Percentiles rank a stretch among this genome's conserved stretches.
Evolutionary conservation across 2,329 filamentous ascomycete species (phyloP).

Genomic region (Microthyrium microscopicum): DNA sequence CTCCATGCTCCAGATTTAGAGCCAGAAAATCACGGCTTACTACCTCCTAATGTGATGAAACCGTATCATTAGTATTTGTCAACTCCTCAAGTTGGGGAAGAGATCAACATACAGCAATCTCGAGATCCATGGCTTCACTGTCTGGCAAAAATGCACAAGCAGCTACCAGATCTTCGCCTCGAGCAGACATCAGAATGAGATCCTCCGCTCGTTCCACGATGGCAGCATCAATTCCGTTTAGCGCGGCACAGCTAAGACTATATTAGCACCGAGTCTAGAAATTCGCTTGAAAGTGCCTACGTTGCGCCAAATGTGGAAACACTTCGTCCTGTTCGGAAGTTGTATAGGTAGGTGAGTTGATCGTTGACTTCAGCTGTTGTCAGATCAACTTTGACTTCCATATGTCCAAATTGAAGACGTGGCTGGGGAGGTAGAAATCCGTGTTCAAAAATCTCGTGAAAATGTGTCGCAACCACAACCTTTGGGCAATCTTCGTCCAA

Average conservation of each 20-base stretch:
- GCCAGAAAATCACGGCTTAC: too few relatives aligned
- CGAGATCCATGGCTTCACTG: slow-evolving; percentile 48
- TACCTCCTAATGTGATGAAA: too few relatives aligned
- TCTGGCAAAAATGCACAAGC: slow-evolving; percentile 52
- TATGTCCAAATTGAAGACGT: slow-evolving; percentile 46
- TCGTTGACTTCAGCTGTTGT: slow-evolving; percentile 36
- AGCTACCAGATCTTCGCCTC: slow-evolving; percentile 59
- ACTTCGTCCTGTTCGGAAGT: slow-evolving; percentile 47
- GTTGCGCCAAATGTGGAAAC: slow-evolving; percentile 69
- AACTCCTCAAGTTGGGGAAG: too few relatives aligned
- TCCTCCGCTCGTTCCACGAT: slow-evolving; percentile 63
- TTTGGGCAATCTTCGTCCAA: slow-evolving; percentile 36
- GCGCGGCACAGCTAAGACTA: slow-evolving; percentile 46
- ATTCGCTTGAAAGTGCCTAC: slow-evolving; percentile 7
- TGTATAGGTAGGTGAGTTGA: slow-evolving; percentile 61
- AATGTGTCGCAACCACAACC: slow-evolving; percentile 46
- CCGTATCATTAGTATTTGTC: too few relatives aligned
- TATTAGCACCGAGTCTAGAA: slow-evolving; percentile 3
- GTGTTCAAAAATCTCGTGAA: slow-evolving; percentile 58
- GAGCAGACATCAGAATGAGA: slow-evolving; percentile 49
- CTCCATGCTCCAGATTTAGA: too few relatives aligned
- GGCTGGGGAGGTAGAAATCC: slow-evolving; percentile 35
- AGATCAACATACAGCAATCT: slow-evolving; percentile 38
- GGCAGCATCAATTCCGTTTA: slow-evolving; percentile 62
- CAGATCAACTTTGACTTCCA: slow-evolving; percentile 50